Conservation (phyloP, 75 land plant genomes). For the Picea sitchensis region DNA sequence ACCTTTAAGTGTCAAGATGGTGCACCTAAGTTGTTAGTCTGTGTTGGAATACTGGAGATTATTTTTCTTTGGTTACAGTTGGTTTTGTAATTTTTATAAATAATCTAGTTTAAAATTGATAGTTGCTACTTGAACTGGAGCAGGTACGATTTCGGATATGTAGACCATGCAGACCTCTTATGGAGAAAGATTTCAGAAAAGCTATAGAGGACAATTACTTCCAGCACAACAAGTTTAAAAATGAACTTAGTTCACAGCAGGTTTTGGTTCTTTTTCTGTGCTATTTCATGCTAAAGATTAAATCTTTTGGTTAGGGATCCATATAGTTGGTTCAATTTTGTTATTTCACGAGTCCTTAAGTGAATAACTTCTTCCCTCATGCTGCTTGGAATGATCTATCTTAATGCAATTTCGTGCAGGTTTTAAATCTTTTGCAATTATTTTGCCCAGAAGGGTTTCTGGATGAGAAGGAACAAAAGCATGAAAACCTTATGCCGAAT, state of each 20-base stretch:
- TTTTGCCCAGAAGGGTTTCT: conserved; percentile 5
- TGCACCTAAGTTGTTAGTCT: no score
- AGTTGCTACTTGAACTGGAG: no score
- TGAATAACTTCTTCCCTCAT: background rate
- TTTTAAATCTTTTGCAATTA: background rate
- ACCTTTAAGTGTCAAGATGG: no score
- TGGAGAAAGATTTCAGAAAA: background rate
- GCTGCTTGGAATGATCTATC: background rate
- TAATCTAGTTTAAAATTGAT: no score
- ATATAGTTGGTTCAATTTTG: background rate
- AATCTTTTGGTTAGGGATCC: background rate
- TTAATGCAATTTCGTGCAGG: conserved; percentile 4
- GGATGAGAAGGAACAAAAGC: background rate
- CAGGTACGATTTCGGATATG: background rate
- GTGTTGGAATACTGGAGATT: no score
- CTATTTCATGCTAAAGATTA: background rate
- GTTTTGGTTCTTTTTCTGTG: background rate
- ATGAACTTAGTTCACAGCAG: conserved; percentile 3
- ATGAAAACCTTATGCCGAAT: background rate
- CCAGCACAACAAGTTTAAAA: background rate
- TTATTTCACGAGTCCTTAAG: background rate
- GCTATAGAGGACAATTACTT: background rate
- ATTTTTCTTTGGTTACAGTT: no score
- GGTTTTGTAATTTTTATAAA: no score
- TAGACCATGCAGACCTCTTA: background rate